Conservation (phyloP, 2,329 filamentous ascomycete species). For the Acarospora socialis region DNA sequence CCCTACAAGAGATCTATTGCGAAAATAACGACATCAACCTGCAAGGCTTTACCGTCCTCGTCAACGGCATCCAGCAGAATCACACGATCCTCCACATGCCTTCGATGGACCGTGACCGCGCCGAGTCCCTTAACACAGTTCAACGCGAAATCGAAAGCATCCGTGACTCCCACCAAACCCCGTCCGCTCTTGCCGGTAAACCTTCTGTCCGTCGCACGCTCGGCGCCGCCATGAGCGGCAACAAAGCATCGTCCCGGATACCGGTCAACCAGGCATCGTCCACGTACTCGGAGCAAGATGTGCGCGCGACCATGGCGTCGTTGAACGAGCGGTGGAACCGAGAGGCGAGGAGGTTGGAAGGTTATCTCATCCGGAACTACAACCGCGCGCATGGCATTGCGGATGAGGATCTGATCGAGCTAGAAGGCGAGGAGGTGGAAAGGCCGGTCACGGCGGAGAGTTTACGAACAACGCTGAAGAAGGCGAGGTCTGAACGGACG, state of each 20-base stretch:
- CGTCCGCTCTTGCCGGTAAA: slow-evolving; percentile 18
- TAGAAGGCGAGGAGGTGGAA: slow-evolving; percentile 2
- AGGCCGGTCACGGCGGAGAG: slow-evolving; percentile 5
- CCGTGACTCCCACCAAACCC: slow-evolving; percentile 22
- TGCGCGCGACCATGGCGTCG: slow-evolving; percentile 27
- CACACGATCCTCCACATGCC: slow-evolving; percentile 48
- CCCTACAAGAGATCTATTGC: slow-evolving; percentile 51
- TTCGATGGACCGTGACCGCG: slow-evolving; percentile 46
- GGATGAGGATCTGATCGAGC: slow-evolving; percentile 11
- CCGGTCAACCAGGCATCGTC: slow-evolving; percentile 9
- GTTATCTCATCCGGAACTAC: slow-evolving; percentile 33
- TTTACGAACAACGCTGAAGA: slow-evolving; percentile 5
- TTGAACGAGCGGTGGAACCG: slow-evolving; percentile 32
- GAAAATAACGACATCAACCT: slow-evolving; percentile 59
- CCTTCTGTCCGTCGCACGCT: slow-evolving; percentile 28
- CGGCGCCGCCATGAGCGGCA: slow-evolving; percentile 9
- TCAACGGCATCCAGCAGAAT: slow-evolving; percentile 55
- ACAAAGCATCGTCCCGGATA: slow-evolving; percentile 4
- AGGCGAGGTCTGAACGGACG: slow-evolving; percentile 8
- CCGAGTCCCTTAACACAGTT: slow-evolving; percentile 45
- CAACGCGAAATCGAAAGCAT: slow-evolving; percentile 41
- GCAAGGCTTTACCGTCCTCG: slow-evolving; percentile 54
- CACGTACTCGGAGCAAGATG: slow-evolving; percentile 23
- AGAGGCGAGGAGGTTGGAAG: slow-evolving; percentile 28
- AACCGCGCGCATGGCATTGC: slow-evolving; percentile 24